Percentiles rank a stretch among this genome's conserved stretches.
Evolutionary conservation across 306 rosid genomes (phyloP).

Genomic region (Lagenaria siceraria): DNA sequence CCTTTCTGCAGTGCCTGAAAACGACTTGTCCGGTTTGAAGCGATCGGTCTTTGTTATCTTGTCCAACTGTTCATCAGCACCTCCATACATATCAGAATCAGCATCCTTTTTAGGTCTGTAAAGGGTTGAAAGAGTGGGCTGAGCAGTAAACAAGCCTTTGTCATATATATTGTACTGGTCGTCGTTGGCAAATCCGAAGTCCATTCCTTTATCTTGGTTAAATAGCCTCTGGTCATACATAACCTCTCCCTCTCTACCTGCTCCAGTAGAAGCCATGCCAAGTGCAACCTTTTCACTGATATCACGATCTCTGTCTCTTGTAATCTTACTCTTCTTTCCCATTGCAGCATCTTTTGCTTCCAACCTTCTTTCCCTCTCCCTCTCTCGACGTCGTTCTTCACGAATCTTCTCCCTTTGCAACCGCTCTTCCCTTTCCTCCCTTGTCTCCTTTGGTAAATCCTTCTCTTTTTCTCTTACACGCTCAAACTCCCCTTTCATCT

Average conservation of each 20-base stretch:
- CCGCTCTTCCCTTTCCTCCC: conserved; percentile 63
- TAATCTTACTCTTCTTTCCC: conserved; percentile 91
- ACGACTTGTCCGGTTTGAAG: conserved; percentile 71
- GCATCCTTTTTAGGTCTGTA: conserved; percentile 83
- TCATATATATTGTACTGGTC: conserved; percentile 88
- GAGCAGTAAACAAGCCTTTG: conserved; percentile 64
- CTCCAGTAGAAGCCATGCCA: conserved; percentile 67
- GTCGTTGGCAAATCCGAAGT: conserved; percentile 75
- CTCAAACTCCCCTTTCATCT: conserved; percentile 44
- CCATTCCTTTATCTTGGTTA: conserved; percentile 89
- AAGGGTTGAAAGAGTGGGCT: conserved; percentile 73
- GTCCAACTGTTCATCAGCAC: conserved; percentile 83
- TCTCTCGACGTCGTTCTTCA: conserved; percentile 66
- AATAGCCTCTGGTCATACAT: conserved; percentile 90
- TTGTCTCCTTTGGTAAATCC: conserved; percentile 44
- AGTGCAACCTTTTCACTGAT: conserved; percentile 90
- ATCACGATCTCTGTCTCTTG: conserved; percentile 88
- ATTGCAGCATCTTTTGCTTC: conserved; percentile 81
- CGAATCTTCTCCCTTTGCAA: conserved; percentile 65
- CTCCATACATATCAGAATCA: conserved; percentile 66
- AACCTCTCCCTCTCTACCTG: conserved; percentile 57
- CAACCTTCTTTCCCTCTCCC: conserved; percentile 86
- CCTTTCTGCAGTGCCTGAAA: conserved; percentile 61
- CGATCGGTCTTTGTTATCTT: conserved; percentile 82
- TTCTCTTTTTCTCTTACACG: conserved; percentile 42